Conservation (phyloP, 2,329 filamentous ascomycete species). For the Stemphylium lycopersici region DNA sequence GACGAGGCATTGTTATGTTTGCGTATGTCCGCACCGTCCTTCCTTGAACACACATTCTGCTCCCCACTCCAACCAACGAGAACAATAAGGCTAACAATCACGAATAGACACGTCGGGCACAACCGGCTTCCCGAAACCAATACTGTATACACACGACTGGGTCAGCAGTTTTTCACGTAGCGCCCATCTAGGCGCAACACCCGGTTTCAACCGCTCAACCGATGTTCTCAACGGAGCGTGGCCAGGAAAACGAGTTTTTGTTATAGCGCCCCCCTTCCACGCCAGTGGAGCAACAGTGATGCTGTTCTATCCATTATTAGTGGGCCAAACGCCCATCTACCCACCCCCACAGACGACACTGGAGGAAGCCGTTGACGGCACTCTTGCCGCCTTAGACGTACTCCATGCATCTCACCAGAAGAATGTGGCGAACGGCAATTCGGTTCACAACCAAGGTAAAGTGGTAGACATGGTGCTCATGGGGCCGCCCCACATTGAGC, state of each 20-base stretch:
- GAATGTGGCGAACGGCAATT: background rate
- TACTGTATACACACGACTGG: conserved; percentile 35
- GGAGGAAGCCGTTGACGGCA: background rate
- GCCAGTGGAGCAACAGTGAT: conserved; percentile 11
- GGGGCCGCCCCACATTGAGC: conserved; percentile 5
- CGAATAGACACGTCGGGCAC: conserved; percentile 44
- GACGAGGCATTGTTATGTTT: conserved; percentile 36
- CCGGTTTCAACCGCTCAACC: background rate
- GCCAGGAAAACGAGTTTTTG: background rate
- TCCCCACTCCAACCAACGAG: background rate
- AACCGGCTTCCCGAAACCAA: conserved; percentile 47
- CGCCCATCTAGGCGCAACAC: conserved; percentile 6
- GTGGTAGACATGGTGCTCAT: background rate
- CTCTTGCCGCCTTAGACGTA: background rate
- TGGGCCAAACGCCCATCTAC: conserved; percentile 7
- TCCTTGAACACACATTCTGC: too few relatives aligned
- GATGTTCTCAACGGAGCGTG: background rate
- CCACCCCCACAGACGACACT: conserved; percentile 4
- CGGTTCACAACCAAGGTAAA: background rate
- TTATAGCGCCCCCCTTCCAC: conserved; percentile 16
- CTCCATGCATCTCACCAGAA: background rate
- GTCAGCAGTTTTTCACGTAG: conserved; percentile 2
- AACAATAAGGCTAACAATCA: background rate
- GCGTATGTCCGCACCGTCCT: conserved; percentile 10
- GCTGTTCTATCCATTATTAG: conserved; percentile 5